Percentiles rank a stretch among this genome's conserved stretches.
phyloP scores from a whole-genome alignment of 2,329 filamentous ascomycete genomes.

The Fusarium caatingaense region DNA sequence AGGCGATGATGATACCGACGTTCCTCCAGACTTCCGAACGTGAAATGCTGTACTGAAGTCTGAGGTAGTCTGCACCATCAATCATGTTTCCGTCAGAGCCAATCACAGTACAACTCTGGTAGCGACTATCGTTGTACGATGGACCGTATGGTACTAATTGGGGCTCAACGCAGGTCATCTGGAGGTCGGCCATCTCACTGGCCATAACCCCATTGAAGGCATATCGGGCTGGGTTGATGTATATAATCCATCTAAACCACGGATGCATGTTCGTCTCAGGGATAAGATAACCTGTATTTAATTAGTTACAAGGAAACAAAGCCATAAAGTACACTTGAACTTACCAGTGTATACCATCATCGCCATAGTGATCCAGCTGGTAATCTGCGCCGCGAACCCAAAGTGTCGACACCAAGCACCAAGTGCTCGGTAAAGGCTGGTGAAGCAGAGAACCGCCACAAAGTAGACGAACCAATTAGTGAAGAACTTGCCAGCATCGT shows the following conservation, averaged over 20 bases:
- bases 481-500: conserved; percentile 63
- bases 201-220: conserved; percentile 71
- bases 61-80: neutral
- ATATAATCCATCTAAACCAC: conserved; percentile 67
- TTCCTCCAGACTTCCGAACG: neutral
- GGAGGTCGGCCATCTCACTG: conserved; percentile 65
- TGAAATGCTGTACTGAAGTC: neutral
- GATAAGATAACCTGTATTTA: conserved; percentile 59
- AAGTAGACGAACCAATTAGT: conserved; percentile 55
- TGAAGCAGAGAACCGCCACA: conserved; percentile 52
- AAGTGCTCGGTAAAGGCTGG: neutral
- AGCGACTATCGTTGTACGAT: neutral
- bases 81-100: neutral
- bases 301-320: too few species aligned
- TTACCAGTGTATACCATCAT: conserved; percentile 64
- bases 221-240: conserved; percentile 72
- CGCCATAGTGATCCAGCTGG: conserved; percentile 60
- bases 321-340: too few species aligned
- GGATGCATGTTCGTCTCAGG: conserved; percentile 58
- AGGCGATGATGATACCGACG: neutral
- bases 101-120: neutral
- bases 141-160: conserved; percentile 43
- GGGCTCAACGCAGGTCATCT: neutral
- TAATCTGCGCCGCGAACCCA: neutral
- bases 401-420: neutral